Conservation (phyloP, 2,329 filamentous ascomycete genomes). For the Fusarium avenaceum region DNA sequence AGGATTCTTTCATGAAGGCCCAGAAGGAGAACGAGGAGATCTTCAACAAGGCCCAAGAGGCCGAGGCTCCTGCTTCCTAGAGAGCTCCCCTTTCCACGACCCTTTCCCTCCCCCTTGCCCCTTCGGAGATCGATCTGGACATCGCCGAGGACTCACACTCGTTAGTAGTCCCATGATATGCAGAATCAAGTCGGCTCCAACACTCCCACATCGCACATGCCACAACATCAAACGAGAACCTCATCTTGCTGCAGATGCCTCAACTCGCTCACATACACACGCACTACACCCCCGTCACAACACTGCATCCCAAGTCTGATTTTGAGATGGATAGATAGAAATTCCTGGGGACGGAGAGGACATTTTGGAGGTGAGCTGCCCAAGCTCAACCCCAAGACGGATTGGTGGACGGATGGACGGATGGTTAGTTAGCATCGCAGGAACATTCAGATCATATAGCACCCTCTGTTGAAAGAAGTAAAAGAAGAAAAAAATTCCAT, state of each 20-base stretch:
- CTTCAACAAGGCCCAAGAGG: constrained; percentile 68
- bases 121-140: constrained; percentile 31
- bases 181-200: constrained; percentile 27
- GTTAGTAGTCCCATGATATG: constrained; percentile 26
- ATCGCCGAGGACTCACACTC: constrained; percentile 24
- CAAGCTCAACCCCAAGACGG: constrained; percentile 34
- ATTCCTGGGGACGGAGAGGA: constrained; percentile 39
- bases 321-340: constrained; percentile 43
- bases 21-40: constrained; percentile 95
- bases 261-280: constrained; percentile 25
- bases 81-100: constrained; percentile 18
- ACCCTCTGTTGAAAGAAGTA: constrained; percentile 44
- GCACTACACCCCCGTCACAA: constrained; percentile 37
- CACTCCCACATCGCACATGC: constrained; percentile 36
- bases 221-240: constrained; percentile 42
- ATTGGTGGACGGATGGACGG: constrained; percentile 43
- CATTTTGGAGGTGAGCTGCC: constrained; percentile 33
- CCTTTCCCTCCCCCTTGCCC: constrained; percentile 32
- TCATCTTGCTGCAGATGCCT: constrained; percentile 33
- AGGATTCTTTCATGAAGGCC: constrained; percentile 96
- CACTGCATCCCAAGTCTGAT: constrained; percentile 37
- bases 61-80: constrained; percentile 48
- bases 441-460: constrained; percentile 47
- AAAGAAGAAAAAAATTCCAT: constrained; percentile 47
- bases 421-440: constrained; percentile 48